Percentiles rank a stretch among this genome's conserved stretches.
Evolutionary conservation across 345 rosid genomes (phyloP).

Genomic region (Sonneratia caseolaris): DNA sequence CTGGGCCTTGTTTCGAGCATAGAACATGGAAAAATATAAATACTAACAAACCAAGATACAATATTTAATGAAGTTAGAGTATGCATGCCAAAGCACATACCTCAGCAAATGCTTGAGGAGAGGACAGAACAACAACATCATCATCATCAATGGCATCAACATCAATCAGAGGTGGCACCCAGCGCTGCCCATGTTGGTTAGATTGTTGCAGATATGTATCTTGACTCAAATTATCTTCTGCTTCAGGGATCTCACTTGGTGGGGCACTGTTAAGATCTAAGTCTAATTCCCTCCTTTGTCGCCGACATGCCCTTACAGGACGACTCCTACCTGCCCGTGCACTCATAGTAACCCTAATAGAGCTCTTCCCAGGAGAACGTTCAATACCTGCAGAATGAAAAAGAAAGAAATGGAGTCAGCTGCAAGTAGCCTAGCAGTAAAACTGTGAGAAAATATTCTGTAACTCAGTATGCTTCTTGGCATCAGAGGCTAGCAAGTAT

Average conservation of each 20-base stretch:
- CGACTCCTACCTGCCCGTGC: conserved; percentile 24
- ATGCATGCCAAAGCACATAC: conserved; percentile 23
- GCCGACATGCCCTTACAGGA: conserved; percentile 34
- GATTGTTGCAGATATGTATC: not conserved
- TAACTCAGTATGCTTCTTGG: not conserved
- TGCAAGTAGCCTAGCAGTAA: not conserved
- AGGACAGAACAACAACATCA: conserved; percentile 49
- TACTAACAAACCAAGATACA: conserved; percentile 1
- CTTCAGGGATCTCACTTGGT: conserved; percentile 39
- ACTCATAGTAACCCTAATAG: conserved; percentile 23
- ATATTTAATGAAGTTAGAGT: not conserved
- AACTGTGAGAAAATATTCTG: not conserved
- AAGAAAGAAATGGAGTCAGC: not conserved
- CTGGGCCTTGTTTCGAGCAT: conserved; percentile 72
- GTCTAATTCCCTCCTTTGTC: conserved; percentile 41
- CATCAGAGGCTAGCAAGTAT: not conserved
- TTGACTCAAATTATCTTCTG: conserved; percentile 41
- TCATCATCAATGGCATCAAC: conserved; percentile 54
- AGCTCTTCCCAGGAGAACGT: not conserved
- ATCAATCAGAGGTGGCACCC: conserved; percentile 30
- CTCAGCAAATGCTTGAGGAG: conserved; percentile 71
- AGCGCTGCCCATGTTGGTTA: conserved; percentile 8
- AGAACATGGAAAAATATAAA: conserved; percentile 9
- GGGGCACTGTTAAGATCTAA: conserved; percentile 32
- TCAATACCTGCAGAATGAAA: not conserved